These are phyloP conservation scores for Wickerhamiella azyma DNA, from an alignment of 805 yeast species.

Conservation along the genomic window DNA sequence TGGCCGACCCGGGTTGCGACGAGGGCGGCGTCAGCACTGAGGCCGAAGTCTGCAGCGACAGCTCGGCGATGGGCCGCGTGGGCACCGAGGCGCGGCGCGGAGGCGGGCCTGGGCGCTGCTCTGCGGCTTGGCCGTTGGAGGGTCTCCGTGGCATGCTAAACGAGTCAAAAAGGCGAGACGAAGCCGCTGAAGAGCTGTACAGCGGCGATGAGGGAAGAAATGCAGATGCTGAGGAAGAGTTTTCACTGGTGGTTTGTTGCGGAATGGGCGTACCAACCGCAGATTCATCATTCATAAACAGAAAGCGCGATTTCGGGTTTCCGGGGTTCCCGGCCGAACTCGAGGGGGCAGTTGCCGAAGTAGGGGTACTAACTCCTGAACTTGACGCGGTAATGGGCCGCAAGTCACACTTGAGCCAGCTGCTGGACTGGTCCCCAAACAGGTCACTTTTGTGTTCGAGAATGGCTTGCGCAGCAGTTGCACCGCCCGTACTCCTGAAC, in stretches of 20 bases:
- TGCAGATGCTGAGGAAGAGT: conserved; percentile 8
- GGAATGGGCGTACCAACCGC: not conserved
- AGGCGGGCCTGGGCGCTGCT: conserved; percentile 4
- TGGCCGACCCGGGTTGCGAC: not conserved
- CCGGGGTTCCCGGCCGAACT: not conserved
- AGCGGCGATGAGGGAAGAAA: conserved; percentile 9
- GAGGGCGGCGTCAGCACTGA: not conserved
- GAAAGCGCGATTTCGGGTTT: conserved; percentile 9
- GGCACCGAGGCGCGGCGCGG: conserved; percentile 7
- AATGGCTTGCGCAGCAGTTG: conserved; percentile 20
- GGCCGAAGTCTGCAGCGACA: conserved; percentile 2
- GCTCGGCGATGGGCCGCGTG: conserved; percentile 6
- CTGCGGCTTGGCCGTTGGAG: not conserved
- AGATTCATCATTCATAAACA: conserved; percentile 9
- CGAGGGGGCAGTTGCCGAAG: conserved; percentile 1
- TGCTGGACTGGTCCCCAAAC: conserved; percentile 12
- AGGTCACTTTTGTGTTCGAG: conserved; percentile 23
- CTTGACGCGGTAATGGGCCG: conserved; percentile 8
- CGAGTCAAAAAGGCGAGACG: conserved; percentile 3
- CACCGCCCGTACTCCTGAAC: conserved; percentile 22
- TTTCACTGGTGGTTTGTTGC: not conserved
- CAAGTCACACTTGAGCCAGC: conserved; percentile 10
- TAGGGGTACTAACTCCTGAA: conserved; percentile 4
- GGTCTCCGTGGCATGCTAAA: conserved; percentile 5
- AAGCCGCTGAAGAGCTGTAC: conserved; percentile 2